Percentiles rank a stretch among this genome's conserved stretches.
Conservation (phyloP, 768 basidiomycete genomes). For the Hydnum rufescens region DNA sequence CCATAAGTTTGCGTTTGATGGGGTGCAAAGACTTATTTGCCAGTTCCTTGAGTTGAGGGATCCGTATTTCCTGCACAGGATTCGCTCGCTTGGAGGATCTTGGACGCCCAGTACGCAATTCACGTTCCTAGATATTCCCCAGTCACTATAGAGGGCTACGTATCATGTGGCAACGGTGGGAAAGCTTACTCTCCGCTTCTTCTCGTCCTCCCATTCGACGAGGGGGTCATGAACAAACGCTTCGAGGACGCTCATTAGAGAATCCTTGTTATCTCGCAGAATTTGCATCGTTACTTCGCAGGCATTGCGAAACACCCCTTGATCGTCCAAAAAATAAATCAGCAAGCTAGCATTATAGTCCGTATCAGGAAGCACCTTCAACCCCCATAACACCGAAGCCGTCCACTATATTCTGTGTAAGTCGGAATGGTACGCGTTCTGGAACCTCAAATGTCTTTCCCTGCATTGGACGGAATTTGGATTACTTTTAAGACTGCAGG, state of each 20-base stretch:
- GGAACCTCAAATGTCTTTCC: constrained; percentile 75
- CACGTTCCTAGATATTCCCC: not conserved
- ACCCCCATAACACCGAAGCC: constrained; percentile 84
- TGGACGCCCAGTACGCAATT: not conserved
- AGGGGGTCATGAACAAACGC: constrained; percentile 95
- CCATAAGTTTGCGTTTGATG: constrained; percentile 60
- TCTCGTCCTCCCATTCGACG: constrained; percentile 84
- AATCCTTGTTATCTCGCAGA: constrained; percentile 78
- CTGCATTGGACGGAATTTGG: constrained; percentile 20
- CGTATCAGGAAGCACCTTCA: constrained; percentile 35
- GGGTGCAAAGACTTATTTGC: constrained; percentile 60
- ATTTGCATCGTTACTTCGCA: constrained; percentile 81
- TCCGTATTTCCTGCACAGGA: too few species aligned
- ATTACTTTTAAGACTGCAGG: not conserved
- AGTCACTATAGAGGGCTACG: not conserved
- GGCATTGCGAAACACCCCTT: constrained; percentile 75
- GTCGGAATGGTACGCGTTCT: constrained; percentile 82
- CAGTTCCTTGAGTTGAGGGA: constrained; percentile 31
- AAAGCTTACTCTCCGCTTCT: constrained; percentile 33
- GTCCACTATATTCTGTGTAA: constrained; percentile 84
- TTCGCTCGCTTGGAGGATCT: too few species aligned
- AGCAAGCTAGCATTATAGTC: not conserved
- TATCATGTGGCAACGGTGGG: not conserved
- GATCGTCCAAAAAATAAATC: not conserved
- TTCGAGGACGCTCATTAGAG: constrained; percentile 85